Base-by-base conservation (phyloP, 2,329 filamentous ascomycete species). In the Fusarium transvaalense region DNA sequence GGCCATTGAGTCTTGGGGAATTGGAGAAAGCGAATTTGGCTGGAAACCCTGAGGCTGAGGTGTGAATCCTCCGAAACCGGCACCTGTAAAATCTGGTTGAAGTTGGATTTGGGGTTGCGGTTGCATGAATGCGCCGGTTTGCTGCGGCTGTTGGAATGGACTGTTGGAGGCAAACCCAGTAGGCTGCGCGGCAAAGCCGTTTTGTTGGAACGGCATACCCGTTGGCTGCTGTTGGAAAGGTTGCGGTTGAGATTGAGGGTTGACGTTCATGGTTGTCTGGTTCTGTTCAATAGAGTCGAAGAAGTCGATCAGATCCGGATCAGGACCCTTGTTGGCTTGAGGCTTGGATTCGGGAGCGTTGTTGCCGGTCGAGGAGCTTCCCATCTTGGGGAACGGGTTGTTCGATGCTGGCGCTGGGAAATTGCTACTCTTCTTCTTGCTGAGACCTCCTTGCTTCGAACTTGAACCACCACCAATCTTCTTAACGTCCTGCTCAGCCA, bases 281-380 rank as follows among this genome's bases (percentile, higher is more conserved):
- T 94, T 94, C 76, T 93, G 89, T 75, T 97, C 94, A 74, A 97
- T 97, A 8, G 93, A 94, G 75, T 91, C 95, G 78, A 97, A 97
- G 80, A 97, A 97, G 82, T 95, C 96, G 76, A 97, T 98, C 64
- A 97, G 84, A 82, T 97, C 92, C 29, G 90, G 89, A 71, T 87
- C 89, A 29, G 90, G 89, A 3, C 86, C 89, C 78, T 91, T 93
- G 35, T 80, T 78, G 5, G 81, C 78, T 68, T 80, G 82, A 10
- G 85, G 79, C 70, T 86, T 86, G 37, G 83, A 73, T n/a, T 74
- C 58, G 68, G 63, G 21, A 76, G 69, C 27, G 76, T 74, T 72
- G 55, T 74, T 72, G 42, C 78, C 71, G 37, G 76, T 75, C 76
- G 76, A 57, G 68, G 80, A 76, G 27, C 74, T 68, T 4, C 37